Percentiles rank a stretch among this genome's conserved stretches.
Evolutionary conservation across 2,329 filamentous ascomycete species (phyloP).

Genomic region (Calonectria crousiana): DNA sequence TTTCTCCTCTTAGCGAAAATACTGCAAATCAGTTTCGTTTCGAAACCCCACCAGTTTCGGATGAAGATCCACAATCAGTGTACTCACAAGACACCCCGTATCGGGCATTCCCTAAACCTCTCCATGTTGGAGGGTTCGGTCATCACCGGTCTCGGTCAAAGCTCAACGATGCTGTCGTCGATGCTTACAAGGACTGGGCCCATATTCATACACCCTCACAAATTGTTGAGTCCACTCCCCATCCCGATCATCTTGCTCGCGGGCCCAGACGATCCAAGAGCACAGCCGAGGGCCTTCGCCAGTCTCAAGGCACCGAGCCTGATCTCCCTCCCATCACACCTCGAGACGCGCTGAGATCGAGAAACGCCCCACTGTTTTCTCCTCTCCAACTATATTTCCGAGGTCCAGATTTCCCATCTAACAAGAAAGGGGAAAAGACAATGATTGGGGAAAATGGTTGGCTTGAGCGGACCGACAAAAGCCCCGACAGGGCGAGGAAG

Average conservation of each 20-base stretch:
- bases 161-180: slow-evolving; percentile 33
- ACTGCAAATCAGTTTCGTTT: slow-evolving; percentile 24
- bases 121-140: slow-evolving; percentile 29
- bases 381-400: slow-evolving; percentile 59
- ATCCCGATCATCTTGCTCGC: slow-evolving; percentile 32
- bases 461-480: slow-evolving; percentile 60
- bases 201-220: slow-evolving; percentile 35
- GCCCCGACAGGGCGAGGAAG: slow-evolving; percentile 40
- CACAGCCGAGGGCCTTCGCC: slow-evolving; percentile 40
- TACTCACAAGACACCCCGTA: slow-evolving; percentile 40
- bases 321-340: slow-evolving; percentile 29
- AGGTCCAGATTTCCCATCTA: slow-evolving; percentile 51
- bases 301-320: slow-evolving; percentile 22
- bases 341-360: not conserved
- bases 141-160: slow-evolving; percentile 36
- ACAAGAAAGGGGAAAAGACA: slow-evolving; percentile 60
- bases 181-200: slow-evolving; percentile 45
- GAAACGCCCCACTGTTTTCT: slow-evolving; percentile 51
- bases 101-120: slow-evolving; percentile 35
- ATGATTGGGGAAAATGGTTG: slow-evolving; percentile 69
- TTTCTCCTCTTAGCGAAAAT: slow-evolving; percentile 43
- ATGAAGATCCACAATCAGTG: slow-evolving; percentile 37
- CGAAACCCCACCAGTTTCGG: slow-evolving; percentile 20
- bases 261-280: slow-evolving; percentile 46
- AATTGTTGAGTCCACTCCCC: slow-evolving; percentile 28